Base-by-base conservation (phyloP, 768 basidiomycete species). In the Agaricus sinodeliciosus region DNA sequence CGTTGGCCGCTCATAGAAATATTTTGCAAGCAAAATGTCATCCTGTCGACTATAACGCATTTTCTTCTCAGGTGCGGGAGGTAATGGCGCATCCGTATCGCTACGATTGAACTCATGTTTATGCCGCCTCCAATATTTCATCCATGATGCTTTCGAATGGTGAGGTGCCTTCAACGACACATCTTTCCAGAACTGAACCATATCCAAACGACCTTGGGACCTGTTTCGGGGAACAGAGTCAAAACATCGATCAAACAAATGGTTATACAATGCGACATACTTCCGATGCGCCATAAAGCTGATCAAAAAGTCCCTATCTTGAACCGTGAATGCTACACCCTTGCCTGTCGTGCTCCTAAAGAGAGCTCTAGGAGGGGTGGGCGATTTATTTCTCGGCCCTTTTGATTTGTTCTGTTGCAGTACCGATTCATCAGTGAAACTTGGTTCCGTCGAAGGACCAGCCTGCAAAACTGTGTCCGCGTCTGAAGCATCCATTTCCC, bases 71-170 rank as follows among this genome's bases (percentile, higher is more conserved):
- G 90, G 88, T 3, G 84, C 85, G 22, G 77, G 75, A 4, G 89
- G 88, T 11, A 87, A 69, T 1, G 86, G 85, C 9, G 82, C 86
- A 55, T 86, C 85, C 0, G 69, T 73, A n/a, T 83, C 82, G 2
- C 73, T 71, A 52, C 78, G 79, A 48, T 84, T 76, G 35, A 90
- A 69, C 59, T 93, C 90, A 59, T 93, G 90, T 59, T 89, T 90
- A 65, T 93, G 90, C 51, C 90, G 74, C 13, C 90, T 78, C 81
- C 89, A 93, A 67, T 84, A 93, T 67, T 93, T 93, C 88, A 93
- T 90, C 90, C 90, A 93, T 5, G 90, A 93, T 43, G 90, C 90
- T 35, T 89, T 83, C 22, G 90, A 92, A 62, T 93, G 90, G 67
- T 93, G 90, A 0, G 90, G 90, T 0, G 90, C 90, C 86, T 70